Evolutionary conservation across 1,284 basidiomycete species (phyloP), one percentile per base, ranked within the genome.

Genomic region (Phaffia rhodozyma): DNA sequence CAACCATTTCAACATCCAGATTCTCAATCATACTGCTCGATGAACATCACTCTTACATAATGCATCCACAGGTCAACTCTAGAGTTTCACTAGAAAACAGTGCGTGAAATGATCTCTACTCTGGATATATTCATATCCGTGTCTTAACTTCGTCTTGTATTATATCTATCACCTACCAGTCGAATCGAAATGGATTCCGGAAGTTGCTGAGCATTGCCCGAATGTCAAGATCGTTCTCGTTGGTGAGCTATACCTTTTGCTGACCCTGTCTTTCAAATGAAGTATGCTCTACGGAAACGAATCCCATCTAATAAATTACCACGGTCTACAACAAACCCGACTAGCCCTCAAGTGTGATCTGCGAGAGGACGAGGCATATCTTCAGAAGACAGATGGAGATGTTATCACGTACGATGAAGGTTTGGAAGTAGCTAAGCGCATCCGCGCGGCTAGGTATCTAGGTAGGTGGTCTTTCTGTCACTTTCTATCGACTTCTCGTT

Each of bases 311-410:
- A 25, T 52, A 25, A 11, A 2, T 16, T 16, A 7, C 38, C 13
- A 43, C 38, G 38, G 13, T 43, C 38, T 43, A 11, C 5, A 43
- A 11, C 13, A 16, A 43, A 43, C 2, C 13, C 7, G 38, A 11
- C 9, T 38, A 92, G 91, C 93, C 3, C 80, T 94, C 56, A 97
- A 97, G 78, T 97, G 93, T 71, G 93, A 97, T 75, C 80, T 97
- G 47, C 81, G 93, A 64, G 88, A 92, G 66, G 89, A 96, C 70
- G 78, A 78, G 9, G 38, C 76, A 78, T 3, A 81, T 85, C 82
- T 57, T 81, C 38, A 43, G 13, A 43, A 43, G 38, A 43, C 38
- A 7, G 38, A 11, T 43, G 38, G 84, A 66, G 82, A 83, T 69
- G 83, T 18, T n/a, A 84, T 94, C 20, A 83, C 89, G 70, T 97